Evolutionary conservation across 2,329 filamentous ascomycete species (phyloP), one percentile per base, ranked within the genome.

Genomic region (Plectosphaerella sp.): DNA sequence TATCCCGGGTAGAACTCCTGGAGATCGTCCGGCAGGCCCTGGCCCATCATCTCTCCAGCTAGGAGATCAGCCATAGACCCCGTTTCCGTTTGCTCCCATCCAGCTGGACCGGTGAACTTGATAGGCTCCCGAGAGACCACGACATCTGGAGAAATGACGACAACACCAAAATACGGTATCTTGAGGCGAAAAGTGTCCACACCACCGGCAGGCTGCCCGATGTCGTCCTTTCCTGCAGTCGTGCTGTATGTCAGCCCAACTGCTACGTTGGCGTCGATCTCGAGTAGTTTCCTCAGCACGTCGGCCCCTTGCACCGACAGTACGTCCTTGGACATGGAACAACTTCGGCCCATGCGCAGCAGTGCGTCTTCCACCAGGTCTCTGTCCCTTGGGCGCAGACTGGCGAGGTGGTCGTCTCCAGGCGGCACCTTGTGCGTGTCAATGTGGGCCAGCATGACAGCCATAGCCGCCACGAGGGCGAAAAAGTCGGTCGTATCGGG

Each of bases 301-400:
- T 59, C 58, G 18, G 61, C 64, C 46, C 64, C 60, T 48, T 67
- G 57, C 7, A 58, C 59, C 20, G 58, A 65, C 2, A 73, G 54
- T 1, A 51, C 52, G 55, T 73, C 72, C 9, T 57, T 39, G 49
- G 63, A 65, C n/a, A 59, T 39, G 15, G 57, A 54, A 35, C 52
- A 58, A 24, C 68, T 52, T 6, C 57, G 51, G 12, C 65, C 56
- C 62, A 75, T 72, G 42, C 59, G 65, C 47, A 66, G 65, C 10
- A 68, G 62, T 1, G 61, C 61, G 24, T 67, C 62, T 49, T 74
- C 70, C 33, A 73, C 60, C 55, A 71, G 64, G 6, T 61, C 72
- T 15, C 72, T 67, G 55, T 76, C 73, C 18, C 62, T 59, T 6
- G 63, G 59, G 1, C 66, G 64, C 54, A 75, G 72, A 55, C 75